A percentile compares a stretch with the other conserved stretches of the same genome.
Evolutionary conservation across 2,329 filamentous ascomycete species (phyloP).

Genomic region (Bimuria novae-zelandiae): DNA sequence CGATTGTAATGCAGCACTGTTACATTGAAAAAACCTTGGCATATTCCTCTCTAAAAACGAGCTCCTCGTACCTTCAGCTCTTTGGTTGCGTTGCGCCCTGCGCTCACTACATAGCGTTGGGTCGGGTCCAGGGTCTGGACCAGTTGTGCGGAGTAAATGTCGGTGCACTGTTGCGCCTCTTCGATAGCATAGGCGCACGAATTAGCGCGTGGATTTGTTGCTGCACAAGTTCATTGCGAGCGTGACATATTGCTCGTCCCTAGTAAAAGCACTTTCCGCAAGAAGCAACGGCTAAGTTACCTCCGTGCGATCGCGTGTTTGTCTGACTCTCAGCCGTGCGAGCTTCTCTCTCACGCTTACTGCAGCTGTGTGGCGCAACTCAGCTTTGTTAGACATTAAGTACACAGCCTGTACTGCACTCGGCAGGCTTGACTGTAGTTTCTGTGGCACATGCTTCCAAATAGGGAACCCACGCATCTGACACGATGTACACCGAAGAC

Average conservation of each 20-base stretch:
- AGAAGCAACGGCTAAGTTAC: too few relatives aligned
- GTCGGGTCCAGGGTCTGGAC: conserved; percentile 1
- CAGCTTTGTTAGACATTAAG: background rate
- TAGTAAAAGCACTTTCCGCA: background rate
- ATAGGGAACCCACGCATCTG: background rate
- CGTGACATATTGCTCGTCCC: background rate
- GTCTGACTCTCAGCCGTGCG: too few relatives aligned
- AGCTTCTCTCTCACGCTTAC: background rate
- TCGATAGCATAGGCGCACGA: background rate
- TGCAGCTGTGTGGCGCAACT: background rate
- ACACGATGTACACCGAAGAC: background rate
- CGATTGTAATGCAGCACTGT: too few relatives aligned
- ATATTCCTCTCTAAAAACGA: too few relatives aligned
- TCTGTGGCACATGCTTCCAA: background rate
- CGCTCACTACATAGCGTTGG: background rate
- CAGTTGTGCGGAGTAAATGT: background rate
- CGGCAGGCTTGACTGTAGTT: background rate
- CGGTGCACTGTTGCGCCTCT: background rate
- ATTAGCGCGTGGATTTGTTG: background rate
- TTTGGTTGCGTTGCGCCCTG: background rate
- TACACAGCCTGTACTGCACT: background rate
- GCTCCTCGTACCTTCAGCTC: background rate
- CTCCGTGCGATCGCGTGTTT: too few relatives aligned
- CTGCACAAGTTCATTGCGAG: background rate
- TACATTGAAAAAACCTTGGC: too few relatives aligned